These are phyloP conservation scores for Phytophthora colocasiae DNA, from an alignment of 352 stramenopile genomes.

Conservation along the genomic window DNA sequence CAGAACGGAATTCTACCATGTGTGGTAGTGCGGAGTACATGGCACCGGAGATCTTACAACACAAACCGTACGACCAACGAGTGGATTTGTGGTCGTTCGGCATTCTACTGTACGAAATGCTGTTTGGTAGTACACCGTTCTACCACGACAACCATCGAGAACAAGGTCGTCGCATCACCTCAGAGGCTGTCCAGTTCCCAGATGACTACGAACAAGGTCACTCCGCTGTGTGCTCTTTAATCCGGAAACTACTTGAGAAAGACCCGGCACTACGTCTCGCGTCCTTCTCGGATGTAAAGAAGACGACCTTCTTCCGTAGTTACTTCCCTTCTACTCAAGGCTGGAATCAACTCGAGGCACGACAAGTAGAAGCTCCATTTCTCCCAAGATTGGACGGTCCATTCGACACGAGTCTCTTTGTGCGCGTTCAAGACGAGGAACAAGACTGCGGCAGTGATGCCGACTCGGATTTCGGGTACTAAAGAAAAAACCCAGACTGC, in stretches of 20 bases:
- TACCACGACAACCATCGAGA: conserved; percentile 83
- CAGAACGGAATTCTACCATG: conserved; percentile 53
- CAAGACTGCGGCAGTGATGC: conserved; percentile 50
- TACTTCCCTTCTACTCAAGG: conserved; percentile 48
- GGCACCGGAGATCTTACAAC: conserved; percentile 72
- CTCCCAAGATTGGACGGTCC: conserved; percentile 59
- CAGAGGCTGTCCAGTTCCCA: conserved; percentile 63
- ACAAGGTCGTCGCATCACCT: conserved; percentile 75
- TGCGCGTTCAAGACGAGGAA: conserved; percentile 46
- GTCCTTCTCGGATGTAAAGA: conserved; percentile 53
- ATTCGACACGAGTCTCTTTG: conserved; percentile 77
- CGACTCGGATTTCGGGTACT: conserved; percentile 52
- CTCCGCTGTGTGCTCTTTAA: conserved; percentile 51
- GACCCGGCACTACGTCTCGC: conserved; percentile 46
- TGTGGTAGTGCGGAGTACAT: conserved; percentile 85
- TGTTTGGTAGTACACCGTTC: conserved; percentile 82
- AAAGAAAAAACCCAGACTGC: conserved; percentile 33
- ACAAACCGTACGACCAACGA: conserved; percentile 61
- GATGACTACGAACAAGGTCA: conserved; percentile 51
- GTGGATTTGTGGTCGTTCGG: conserved; percentile 83
- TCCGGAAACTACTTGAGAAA: conserved; percentile 58
- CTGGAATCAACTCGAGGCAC: conserved; percentile 58
- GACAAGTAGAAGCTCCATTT: conserved; percentile 57
- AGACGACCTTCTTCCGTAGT: conserved; percentile 54
- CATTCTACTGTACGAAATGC: conserved; percentile 77